Base-by-base conservation (phyloP, 2,329 filamentous ascomycete genomes). In the Erysiphe pisi region DNA sequence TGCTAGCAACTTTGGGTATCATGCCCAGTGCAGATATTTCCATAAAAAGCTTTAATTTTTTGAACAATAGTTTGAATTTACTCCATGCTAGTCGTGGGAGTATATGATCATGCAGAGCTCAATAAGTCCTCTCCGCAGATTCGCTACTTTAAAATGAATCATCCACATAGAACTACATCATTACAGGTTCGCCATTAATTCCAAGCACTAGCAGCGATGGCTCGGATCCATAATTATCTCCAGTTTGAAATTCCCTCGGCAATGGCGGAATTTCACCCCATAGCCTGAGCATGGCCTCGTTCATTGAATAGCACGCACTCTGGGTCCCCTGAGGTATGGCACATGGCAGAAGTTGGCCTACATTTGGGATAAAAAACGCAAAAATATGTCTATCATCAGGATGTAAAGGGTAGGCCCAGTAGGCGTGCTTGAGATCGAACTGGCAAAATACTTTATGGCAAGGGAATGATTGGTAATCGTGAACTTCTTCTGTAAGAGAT, bases 11-110 rank as follows among this genome's bases (percentile, higher is more conserved):
- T 65, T 65, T 6, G 12, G 7, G 28, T 20, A 65, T 65, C 58
- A 65, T 7, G 22, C 58, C 58, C 58, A 65, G n/a, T 0, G 58
- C 58, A 22, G 58, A 22, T 65, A 65, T 65, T 25, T 65, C 22
- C 49, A 52, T 52, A 3, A 56, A 77, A 73, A 20, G 58, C 28
- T 58, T 77, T 25, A 18, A 77, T 36, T 56, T 77, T 77, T 77
- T 52, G 58, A 77, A 77, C 73, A 45, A 73, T 52, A 77, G 47
- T n/a, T 77, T 77, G 14, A 77, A 31, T 28, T 28, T 71, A 11
- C 56, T 45, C 18, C 43, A 77, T 40, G 40, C 61, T 36, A 77
- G n/a, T 49, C 63, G 1, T n/a, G 63, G 76, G 20, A 76, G 52
- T 9, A 76, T 47, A 22, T 49, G 14, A 14, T 47, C 28, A n/a